Evolutionary conservation across 129 eudicot species (phyloP).

Genomic region (Chrysanthemum seticuspe): DNA sequence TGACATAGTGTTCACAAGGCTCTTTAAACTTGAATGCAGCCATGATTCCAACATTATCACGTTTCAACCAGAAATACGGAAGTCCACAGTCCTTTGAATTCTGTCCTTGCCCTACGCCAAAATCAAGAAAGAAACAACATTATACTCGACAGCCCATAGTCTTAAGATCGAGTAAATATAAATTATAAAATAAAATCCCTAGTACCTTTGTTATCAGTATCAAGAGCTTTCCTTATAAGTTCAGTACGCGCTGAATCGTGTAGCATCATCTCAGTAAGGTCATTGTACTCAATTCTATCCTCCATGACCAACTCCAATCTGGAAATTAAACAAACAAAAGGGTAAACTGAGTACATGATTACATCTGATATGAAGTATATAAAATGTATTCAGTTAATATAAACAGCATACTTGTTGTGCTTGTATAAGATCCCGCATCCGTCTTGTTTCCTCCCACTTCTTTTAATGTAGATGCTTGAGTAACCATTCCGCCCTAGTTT

Average conservation of each 20-base stretch:
- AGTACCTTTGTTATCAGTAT: slow-evolving; percentile 22
- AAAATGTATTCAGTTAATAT: not conserved
- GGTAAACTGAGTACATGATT: slow-evolving; percentile 6
- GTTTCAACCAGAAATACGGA: slow-evolving; percentile 76
- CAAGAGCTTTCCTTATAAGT: slow-evolving; percentile 26
- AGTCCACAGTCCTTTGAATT: slow-evolving; percentile 49
- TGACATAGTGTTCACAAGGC: slow-evolving; percentile 54
- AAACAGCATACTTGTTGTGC: slow-evolving; percentile 45
- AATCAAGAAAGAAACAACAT: slow-evolving; percentile 6
- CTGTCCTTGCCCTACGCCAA: slow-evolving; percentile 32
- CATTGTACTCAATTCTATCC: slow-evolving; percentile 85
- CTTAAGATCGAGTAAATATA: not conserved
- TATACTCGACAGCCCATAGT: not conserved
- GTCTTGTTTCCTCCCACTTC: slow-evolving; percentile 82
- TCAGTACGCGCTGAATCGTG: slow-evolving; percentile 35
- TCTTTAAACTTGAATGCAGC: slow-evolving; percentile 79
- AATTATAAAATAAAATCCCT: not conserved
- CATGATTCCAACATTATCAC: slow-evolving; percentile 91
- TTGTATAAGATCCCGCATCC: slow-evolving; percentile 95
- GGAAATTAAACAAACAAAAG: slow-evolving; percentile 12
- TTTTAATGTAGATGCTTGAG: slow-evolving; percentile 68
- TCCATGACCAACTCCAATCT: slow-evolving; percentile 78
- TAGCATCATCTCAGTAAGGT: slow-evolving; percentile 54
- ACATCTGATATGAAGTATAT: not conserved
- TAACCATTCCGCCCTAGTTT: slow-evolving; percentile 70